Evolutionary conservation across 192 early-diverging fungal genomes (phyloP).

Genomic region (Gigaspora rosea): DNA sequence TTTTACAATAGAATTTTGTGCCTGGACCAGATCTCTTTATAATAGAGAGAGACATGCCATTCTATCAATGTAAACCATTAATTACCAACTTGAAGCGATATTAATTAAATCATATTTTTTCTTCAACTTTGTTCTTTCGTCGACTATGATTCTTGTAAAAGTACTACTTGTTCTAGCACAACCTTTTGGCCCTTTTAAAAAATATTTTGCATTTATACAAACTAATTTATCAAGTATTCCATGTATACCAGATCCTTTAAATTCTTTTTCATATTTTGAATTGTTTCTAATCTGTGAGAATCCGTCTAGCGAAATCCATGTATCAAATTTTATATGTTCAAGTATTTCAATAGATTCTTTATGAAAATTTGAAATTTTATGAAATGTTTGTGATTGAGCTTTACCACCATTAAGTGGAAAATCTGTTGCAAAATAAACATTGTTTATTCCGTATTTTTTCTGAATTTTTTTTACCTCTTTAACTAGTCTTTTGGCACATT

Average conservation of each 20-base stretch:
- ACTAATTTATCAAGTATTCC: slow-evolving; percentile 35
- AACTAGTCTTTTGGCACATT: not conserved
- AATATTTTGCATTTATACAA: slow-evolving; percentile 29
- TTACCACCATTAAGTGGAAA: too few relatives aligned
- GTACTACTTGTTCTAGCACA: not conserved
- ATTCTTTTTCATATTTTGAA: not conserved
- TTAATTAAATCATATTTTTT: not conserved
- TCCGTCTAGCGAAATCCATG: not conserved
- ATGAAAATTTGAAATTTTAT: too few relatives aligned
- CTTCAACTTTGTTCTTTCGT: not conserved
- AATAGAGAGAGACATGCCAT: too few relatives aligned
- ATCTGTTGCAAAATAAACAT: too few relatives aligned
- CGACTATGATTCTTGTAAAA: not conserved
- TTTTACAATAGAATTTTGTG: too few relatives aligned
- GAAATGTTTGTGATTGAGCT: too few relatives aligned
- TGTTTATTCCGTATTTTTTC: too few relatives aligned
- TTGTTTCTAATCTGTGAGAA: not conserved
- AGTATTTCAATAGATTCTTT: too few relatives aligned
- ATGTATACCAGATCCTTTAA: slow-evolving; percentile 6
- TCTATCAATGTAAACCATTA: too few relatives aligned
- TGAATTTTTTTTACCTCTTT: too few relatives aligned
- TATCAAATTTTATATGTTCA: not conserved
- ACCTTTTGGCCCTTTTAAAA: slow-evolving; percentile 4
- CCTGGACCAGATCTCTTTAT: too few relatives aligned
- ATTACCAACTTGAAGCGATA: too few relatives aligned